phyloP scores from a whole-genome alignment of 768 basidiomycete species.

The Hortiboletus flavorubellus region DNA sequence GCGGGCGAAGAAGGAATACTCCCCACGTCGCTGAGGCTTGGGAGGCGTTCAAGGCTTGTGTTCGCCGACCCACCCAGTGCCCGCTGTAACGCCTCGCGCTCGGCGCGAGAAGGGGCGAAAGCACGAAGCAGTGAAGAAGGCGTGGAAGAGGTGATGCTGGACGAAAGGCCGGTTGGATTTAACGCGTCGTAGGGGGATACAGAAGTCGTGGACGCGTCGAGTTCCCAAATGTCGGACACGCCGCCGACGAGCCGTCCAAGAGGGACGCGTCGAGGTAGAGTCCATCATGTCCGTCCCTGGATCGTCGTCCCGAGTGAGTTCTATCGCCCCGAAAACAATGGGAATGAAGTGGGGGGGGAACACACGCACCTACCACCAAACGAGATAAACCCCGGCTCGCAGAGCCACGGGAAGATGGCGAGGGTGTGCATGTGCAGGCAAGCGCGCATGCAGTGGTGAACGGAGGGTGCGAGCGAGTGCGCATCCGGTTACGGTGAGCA shows the following conservation, averaged over 20 bases:
- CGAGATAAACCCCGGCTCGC: slow-evolving; percentile 75
- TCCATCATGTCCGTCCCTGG: slow-evolving; percentile 82
- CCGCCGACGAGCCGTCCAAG: slow-evolving; percentile 78
- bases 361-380: slow-evolving; percentile 86
- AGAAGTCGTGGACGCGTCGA: slow-evolving; percentile 26
- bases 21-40: slow-evolving; percentile 73
- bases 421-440: too few species aligned
- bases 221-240: slow-evolving; percentile 85
- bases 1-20: slow-evolving; percentile 69
- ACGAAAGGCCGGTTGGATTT: slow-evolving; percentile 55
- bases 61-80: slow-evolving; percentile 74
- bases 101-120: slow-evolving; percentile 84
- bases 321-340: background rate
- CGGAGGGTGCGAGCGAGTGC: too few species aligned
- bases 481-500: too few species aligned
- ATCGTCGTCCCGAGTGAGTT: background rate
- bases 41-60: slow-evolving; percentile 71
- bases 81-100: slow-evolving; percentile 80
- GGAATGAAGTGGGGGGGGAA: background rate
- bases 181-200: slow-evolving; percentile 47
- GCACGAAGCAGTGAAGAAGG: slow-evolving; percentile 62
- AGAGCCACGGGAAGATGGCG: slow-evolving; percentile 49
- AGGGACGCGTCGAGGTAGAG: slow-evolving; percentile 83
- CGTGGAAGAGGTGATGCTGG: slow-evolving; percentile 39
- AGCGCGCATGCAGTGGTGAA: too few species aligned